Evolutionary conservation across 2,329 filamentous ascomycete genomes (phyloP).

Genomic region (Aspergillus glaucus): DNA sequence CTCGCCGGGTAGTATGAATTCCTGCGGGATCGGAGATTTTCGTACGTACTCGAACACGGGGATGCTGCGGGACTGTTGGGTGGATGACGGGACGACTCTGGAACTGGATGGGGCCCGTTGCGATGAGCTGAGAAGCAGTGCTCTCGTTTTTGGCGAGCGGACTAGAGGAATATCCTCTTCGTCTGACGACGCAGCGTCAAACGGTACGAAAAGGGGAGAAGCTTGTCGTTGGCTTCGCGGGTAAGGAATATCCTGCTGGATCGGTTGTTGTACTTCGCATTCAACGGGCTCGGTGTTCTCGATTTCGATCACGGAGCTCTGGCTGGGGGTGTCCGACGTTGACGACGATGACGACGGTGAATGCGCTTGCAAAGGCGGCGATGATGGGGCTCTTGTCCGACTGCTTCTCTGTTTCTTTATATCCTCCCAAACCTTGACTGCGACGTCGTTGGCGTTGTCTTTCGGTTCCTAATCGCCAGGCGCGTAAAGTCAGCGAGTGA

Average conservation of each 20-base stretch:
- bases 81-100: not conserved
- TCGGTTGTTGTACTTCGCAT: not conserved
- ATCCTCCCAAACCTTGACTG: constrained; percentile 24
- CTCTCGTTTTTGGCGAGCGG: not conserved
- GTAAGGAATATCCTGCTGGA: not conserved
- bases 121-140: not conserved
- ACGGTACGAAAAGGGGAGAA: constrained; percentile 16
- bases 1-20: constrained; percentile 13
- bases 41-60: constrained; percentile 10
- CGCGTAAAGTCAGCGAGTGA: constrained; percentile 3
- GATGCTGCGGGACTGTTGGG: not conserved
- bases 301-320: not conserved
- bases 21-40: constrained; percentile 8
- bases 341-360: not conserved
- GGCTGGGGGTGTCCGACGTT: not conserved
- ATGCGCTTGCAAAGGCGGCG: not conserved
- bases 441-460: constrained; percentile 25
- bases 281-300: constrained; percentile 1
- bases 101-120: not conserved
- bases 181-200: constrained; percentile 1
- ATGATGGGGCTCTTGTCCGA: constrained; percentile 4
- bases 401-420: constrained; percentile 12
- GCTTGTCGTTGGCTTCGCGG: not conserved
- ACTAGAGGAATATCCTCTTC: not conserved
- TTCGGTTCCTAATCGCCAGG: constrained; percentile 26